phyloP scores from a whole-genome alignment of 345 rosid genomes.

The Ceriops tagal region DNA sequence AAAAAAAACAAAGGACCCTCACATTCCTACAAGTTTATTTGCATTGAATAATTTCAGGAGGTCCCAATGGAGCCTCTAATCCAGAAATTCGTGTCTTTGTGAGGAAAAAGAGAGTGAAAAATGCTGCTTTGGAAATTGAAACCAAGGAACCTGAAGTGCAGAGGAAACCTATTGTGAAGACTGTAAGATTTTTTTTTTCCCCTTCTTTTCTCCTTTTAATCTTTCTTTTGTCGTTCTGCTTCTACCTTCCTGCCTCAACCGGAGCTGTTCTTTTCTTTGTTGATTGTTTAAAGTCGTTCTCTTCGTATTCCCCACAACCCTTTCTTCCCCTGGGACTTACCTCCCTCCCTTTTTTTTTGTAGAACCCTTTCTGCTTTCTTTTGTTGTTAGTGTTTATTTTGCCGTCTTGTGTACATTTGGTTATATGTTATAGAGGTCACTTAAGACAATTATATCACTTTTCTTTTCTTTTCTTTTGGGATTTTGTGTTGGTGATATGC shows the following conservation, averaged over 20 bases:
- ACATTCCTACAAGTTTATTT: background rate
- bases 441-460: too few relatives aligned
- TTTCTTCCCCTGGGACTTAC: too few relatives aligned
- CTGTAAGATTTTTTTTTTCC: conserved; percentile 22
- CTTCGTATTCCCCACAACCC: too few relatives aligned
- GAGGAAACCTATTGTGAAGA: conserved; percentile 10
- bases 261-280: background rate
- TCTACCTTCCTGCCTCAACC: background rate
- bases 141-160: conserved; percentile 24
- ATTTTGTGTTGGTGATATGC: too few relatives aligned
- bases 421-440: too few relatives aligned
- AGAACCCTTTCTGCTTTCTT: too few relatives aligned
- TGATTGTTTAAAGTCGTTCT: too few relatives aligned
- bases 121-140: conserved; percentile 23
- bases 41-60: conserved; percentile 14
- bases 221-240: background rate
- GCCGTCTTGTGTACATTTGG: too few relatives aligned
- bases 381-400: too few relatives aligned
- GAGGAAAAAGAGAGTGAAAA: conserved; percentile 54
- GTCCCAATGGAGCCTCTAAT: conserved; percentile 14
- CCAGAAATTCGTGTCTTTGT: conserved; percentile 43
- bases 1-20: background rate
- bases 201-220: background rate
- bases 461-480: too few relatives aligned
- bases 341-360: too few relatives aligned